Base-by-base conservation (phyloP, 1,139 yeast genomes). In the Blastobotrys arbuscula region DNA sequence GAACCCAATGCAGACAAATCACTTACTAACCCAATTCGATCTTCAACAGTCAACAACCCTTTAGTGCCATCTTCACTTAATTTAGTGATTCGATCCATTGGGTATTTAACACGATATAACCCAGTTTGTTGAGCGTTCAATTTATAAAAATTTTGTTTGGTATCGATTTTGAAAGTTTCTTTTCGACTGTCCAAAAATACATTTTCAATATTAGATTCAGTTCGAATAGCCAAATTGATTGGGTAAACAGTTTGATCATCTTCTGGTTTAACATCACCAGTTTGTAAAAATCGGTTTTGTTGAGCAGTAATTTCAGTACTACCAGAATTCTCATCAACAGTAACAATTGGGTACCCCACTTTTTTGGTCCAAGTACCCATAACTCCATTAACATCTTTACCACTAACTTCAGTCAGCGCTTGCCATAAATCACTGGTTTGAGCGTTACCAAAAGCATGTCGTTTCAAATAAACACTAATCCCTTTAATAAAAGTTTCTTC, bases 101-200 rank as follows among this genome's bases (percentile, higher is more conserved):
- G 73, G 68, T 89, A 88, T 30, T 84, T 77, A 44, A 94, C 84
- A 63, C 95, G 79, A 72, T 81, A 88, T 51, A 88, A 77, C 63
- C 96, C 95, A 44, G 86, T 76, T 67, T 84, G 94, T 59, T 86
- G 84, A 49, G 86, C 87, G 61, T 88, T 88, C 57, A 87, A 70
- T 72, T 88, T 87, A 70, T 77, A 83, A 68, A 84, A 86, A 58
- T 76, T 80, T 53, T 74, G 70, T 43, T 73, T 64, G 48, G 72
- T 68, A 16, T 64, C 48, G 13, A 61, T 52, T 18, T 4, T 24
- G 55, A 82, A 57, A 9, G 76, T 70, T 49, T 71, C 73, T 46
- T 78, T 72, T 68, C 92, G 78, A 45, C 72, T 66, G 55, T 75
- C 73, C 23, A 78, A 79, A 40, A 78, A 62, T 1, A 82, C 71